Base-by-base conservation (phyloP, 345 rosid species). In the Pseudoturritis turrita region DNA sequence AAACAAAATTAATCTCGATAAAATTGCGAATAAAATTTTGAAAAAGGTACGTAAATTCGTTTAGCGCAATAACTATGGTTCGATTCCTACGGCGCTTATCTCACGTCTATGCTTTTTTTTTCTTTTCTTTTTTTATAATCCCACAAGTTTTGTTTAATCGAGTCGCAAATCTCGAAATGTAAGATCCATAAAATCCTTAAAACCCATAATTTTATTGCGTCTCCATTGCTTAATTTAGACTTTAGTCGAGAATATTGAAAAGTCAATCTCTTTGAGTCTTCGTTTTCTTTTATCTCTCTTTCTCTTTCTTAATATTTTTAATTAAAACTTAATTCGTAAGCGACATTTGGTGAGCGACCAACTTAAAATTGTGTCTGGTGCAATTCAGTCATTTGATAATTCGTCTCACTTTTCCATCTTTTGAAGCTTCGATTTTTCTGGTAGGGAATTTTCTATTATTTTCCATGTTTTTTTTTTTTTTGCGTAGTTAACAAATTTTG, bases 381-480 rank as follows among this genome's bases (percentile, higher is more conserved):
- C 45, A 62, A 35, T 72, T 22, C 74, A 44, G 47, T 64, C 64
- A 46, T 44, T 72, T 59, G 21, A 49, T 55, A 45, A 23, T 72
- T 84, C 83, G 47, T 78, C 58, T 62, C 14, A 37, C 83, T 81
- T 87, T 76, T 52, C 85, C 71, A 82, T 68, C 77, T 29, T 78
- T 79, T 74, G 74, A 86, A 79, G 90, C 68, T 69, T 79, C 47
- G 43, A 23, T 51, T 54, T 74, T 62, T 68, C 71, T 64, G 51
- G 64, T 69, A 54, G 1, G 21, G 35, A 45, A 7, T 62, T 44
- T 41, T 31, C 5, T 35, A 39, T 62, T 29, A 6, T 51, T 66
- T n/a, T 13, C 39, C 31, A 64, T 9, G 49, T 54, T 21, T 28
- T 41, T 31, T 17, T n/a, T n/a, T 36, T 28, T 44, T 7, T 60